A percentile compares a stretch with the other conserved stretches of the same genome.
Conservation (phyloP, 108 stramenopile genomes). For the Skeletonema menzelii region DNA sequence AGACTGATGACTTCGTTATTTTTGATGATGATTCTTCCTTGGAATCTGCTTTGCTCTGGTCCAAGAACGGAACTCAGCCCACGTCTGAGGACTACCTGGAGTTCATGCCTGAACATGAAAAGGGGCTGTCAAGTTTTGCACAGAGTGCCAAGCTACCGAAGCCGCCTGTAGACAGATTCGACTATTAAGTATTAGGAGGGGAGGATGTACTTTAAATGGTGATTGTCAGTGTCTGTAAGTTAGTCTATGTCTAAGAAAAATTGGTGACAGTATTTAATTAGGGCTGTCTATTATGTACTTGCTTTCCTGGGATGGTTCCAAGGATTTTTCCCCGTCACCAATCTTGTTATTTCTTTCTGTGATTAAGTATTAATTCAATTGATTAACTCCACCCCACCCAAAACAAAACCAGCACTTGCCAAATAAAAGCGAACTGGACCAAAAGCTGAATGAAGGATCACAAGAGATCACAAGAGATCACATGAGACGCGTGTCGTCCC, state of each 20-base stretch:
- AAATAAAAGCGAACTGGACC: too few relatives aligned
- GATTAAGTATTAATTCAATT: too few relatives aligned
- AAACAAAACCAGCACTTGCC: too few relatives aligned
- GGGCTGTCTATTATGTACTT: background rate
- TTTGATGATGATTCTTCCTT: constrained; percentile 45
- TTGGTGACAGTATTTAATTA: background rate
- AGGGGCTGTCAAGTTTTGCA: constrained; percentile 21
- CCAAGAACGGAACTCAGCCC: constrained; percentile 35
- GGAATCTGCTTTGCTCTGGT: constrained; percentile 44
- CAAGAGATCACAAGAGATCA: too few relatives aligned
- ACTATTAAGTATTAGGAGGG: constrained; percentile 9
- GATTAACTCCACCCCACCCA: too few relatives aligned
- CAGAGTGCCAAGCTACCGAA: constrained; percentile 8
- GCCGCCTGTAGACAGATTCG: constrained; percentile 28
- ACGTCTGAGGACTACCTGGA: constrained; percentile 37
- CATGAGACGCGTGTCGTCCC: too few relatives aligned
- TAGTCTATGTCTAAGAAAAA: background rate
- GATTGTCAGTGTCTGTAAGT: background rate
- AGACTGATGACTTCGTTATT: constrained; percentile 36
- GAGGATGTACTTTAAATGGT: background rate
- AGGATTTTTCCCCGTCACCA: background rate
- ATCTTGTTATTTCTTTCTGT: background rate
- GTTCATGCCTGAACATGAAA: constrained; percentile 43
- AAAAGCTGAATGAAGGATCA: too few relatives aligned
- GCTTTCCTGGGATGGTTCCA: background rate